phyloP scores from a whole-genome alignment of 2,329 filamentous ascomycete species.

The Fusarium caatingaense region DNA sequence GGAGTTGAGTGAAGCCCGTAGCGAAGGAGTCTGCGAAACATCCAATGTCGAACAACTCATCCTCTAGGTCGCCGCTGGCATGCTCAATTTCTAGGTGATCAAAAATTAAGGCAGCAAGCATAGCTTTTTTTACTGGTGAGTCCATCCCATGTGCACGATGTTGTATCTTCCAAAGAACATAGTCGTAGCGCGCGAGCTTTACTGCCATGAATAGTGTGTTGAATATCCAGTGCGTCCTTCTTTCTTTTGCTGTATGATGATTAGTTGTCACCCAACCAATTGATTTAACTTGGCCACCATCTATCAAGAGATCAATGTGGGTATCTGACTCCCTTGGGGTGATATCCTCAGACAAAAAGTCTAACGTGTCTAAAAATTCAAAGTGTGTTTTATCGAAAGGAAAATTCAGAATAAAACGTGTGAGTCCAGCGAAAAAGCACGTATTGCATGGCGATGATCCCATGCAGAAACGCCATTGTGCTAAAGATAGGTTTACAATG shows the following conservation, averaged over 20 bases:
- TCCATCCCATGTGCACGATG: not conserved
- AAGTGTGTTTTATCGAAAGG: too few relatives aligned
- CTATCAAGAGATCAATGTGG: too few relatives aligned
- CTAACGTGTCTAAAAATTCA: accelerated
- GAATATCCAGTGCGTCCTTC: accelerated
- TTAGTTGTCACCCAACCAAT: too few relatives aligned
- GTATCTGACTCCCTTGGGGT: too few relatives aligned
- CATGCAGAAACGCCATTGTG: not conserved
- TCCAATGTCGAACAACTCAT: accelerated
- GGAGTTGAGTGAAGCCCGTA: accelerated
- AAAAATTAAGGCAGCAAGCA: not conserved
- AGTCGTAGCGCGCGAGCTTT: accelerated
- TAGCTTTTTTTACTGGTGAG: accelerated
- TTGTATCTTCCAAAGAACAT: not conserved
- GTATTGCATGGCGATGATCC: accelerated
- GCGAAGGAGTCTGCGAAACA: accelerated
- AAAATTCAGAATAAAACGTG: too few relatives aligned
- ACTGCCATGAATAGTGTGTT: too few relatives aligned
- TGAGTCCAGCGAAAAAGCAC: accelerated
- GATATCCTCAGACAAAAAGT: not conserved
- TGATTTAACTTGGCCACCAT: too few relatives aligned
- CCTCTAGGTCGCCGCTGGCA: accelerated
- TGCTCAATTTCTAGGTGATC: accelerated
- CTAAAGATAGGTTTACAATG: accelerated
- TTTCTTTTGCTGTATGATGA: accelerated